Percentiles rank a stretch among this genome's conserved stretches.
Evolutionary conservation across 208 protist species (phyloP).

Genomic region (Trypanosoma lewisi): DNA sequence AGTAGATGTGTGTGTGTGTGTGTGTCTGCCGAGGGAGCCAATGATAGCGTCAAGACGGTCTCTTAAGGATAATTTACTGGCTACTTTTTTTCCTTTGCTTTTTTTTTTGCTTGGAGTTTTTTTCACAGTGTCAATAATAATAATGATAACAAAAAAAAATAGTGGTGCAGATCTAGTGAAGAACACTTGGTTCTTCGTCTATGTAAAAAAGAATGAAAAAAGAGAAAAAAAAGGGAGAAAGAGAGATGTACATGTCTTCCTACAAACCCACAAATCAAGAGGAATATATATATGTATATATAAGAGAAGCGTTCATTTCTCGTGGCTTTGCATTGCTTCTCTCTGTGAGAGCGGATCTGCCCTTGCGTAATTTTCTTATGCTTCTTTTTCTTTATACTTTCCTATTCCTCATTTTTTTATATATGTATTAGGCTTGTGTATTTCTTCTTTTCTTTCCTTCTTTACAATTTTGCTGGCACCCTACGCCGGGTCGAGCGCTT

Average conservation of each 20-base stretch:
- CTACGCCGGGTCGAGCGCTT: background rate
- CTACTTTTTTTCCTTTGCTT: too few species aligned
- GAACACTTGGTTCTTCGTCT: background rate
- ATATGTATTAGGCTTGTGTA: slow-evolving; percentile 10
- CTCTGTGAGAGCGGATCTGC: too few species aligned
- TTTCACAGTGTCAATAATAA: background rate
- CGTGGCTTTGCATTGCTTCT: background rate
- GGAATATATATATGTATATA: background rate
- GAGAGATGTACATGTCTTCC: slow-evolving; percentile 5
- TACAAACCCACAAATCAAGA: background rate
- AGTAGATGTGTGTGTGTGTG: background rate
- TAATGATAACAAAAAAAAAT: background rate
- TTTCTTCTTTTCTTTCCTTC: slow-evolving; percentile 8
- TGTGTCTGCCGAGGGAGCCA: background rate
- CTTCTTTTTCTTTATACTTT: slow-evolving; percentile 23
- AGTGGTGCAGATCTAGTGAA: background rate
- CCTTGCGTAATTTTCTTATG: too few species aligned
- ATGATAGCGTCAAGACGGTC: too few species aligned
- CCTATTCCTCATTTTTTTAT: slow-evolving; percentile 16
- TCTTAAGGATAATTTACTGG: too few species aligned
- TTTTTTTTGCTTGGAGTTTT: slow-evolving; percentile 5
- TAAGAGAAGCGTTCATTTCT: background rate
- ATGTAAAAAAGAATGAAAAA: slow-evolving; percentile 10
- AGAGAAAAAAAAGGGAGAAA: slow-evolving; percentile 3
- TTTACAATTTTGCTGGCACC: slow-evolving; percentile 10